Base-by-base conservation (phyloP, 73 alveolate species). In the Strombidium stylifer region DNA sequence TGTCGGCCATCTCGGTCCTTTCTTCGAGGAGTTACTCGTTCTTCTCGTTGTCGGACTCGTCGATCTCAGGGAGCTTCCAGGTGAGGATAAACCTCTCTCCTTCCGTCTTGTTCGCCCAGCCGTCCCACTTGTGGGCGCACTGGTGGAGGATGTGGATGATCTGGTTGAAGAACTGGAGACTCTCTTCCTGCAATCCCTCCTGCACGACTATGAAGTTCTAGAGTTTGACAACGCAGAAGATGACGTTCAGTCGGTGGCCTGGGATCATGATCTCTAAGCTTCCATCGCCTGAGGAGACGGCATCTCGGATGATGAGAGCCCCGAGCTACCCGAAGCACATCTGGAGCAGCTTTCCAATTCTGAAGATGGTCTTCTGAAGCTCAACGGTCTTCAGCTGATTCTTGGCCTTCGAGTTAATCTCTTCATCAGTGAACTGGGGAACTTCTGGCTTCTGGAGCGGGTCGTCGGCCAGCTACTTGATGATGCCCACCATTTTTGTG, bases 1-100 rank as follows among this genome's bases (percentile, higher is more conserved):
- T 79, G 61, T 85, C 88, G 1, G 94, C 94, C 21, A 48, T 58
- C 44, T 85, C 94, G n/a, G 94, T 85, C 44, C 85, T 69, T 55
- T 35, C 55, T 47, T 72, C 86, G 31, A 50, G 67, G 14, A 45
- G 45, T 12, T 32, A 18, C 52, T 81, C 86, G 46, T 81, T 81
- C 41, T 59, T 81, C 44, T 81, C 92, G 52, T 69, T 69, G 28
- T 85, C 94, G 21, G 68, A 37, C 35, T 72, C 86, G 2, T 72
- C 85, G 25, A 72, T 58, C 40, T 81, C 84, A 30, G 92, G 92
- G 5, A 81, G 81, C 48, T 73, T 81, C 91, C 94, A 85, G 16
- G 86, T 71, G 0, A 85, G 18, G 2, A 79, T 55, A 45, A 54
- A 79, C 26, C 53, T 25, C n/a, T 84, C 91, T 12, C 85, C 83